Conservation (phyloP, 1,284 basidiomycete species). For the Trichosporon sp. region DNA sequence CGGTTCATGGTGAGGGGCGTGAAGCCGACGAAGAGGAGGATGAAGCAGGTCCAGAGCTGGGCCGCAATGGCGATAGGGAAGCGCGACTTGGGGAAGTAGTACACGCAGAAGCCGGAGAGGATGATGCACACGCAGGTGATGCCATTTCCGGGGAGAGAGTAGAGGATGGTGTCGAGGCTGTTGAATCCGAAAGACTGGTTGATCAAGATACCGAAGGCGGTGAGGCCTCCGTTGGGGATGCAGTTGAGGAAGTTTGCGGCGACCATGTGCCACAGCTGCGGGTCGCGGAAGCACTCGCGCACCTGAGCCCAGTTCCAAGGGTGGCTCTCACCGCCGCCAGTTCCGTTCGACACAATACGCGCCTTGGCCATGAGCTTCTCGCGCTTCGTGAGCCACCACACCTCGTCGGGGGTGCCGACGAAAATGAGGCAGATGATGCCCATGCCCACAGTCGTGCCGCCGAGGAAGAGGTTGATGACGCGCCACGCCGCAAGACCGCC, state of each 20-base stretch:
- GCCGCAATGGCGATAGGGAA: conserved; percentile 37
- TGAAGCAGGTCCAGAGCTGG: conserved; percentile 28
- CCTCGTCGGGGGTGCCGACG: conserved; percentile 39
- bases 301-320: conserved; percentile 39
- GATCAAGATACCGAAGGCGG: conserved; percentile 30
- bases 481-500: conserved; percentile 42
- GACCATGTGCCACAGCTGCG: conserved; percentile 36
- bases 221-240: conserved; percentile 41
- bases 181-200: conserved; percentile 34
- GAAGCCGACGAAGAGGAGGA: conserved; percentile 37
- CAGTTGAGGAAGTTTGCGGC: conserved; percentile 32
- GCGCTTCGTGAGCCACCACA: conserved; percentile 39
- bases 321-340: conserved; percentile 32
- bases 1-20: conserved; percentile 22
- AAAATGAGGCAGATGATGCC: conserved; percentile 39
- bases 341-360: conserved; percentile 31
- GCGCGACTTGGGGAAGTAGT: conserved; percentile 30
- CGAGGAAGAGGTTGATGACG: conserved; percentile 46
- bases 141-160: conserved; percentile 33
- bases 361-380: conserved; percentile 42
- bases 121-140: conserved; percentile 33
- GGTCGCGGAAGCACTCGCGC: conserved; percentile 35
- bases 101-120: conserved; percentile 27
- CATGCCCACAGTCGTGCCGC: conserved; percentile 38
- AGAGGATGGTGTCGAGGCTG: conserved; percentile 35